These are phyloP conservation scores for Fragosphaeria purpurea DNA, from an alignment of 2,329 filamentous ascomycete species.

Conservation along the genomic window DNA sequence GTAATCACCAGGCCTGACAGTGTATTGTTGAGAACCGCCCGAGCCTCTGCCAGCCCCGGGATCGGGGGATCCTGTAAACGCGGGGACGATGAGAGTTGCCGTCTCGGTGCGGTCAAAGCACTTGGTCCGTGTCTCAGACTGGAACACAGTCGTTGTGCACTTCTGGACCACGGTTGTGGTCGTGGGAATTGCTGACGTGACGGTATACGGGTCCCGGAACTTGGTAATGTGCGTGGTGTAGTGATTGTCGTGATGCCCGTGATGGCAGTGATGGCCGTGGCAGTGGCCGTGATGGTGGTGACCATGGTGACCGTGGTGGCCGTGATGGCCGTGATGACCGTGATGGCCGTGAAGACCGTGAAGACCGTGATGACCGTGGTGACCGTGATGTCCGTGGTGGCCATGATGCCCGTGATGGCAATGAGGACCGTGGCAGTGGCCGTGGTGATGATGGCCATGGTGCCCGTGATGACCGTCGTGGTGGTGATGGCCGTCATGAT, in stretches of 20 bases:
- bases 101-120: neutral
- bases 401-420: neutral
- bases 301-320: too few species aligned
- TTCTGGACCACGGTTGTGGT: neutral
- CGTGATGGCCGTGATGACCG: too few species aligned
- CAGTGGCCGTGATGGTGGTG: too few species aligned
- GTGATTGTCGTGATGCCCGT: neutral
- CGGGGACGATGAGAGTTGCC: neutral
- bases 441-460: neutral
- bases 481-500: neutral
- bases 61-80: neutral
- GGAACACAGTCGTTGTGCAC: neutral
- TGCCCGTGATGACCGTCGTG: neutral
- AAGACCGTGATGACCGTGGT: too few species aligned
- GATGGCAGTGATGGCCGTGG: neutral
- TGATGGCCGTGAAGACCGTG: too few species aligned
- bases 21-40: neutral
- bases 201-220: slow-evolving; percentile 2
- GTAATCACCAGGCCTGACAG: slow-evolving; percentile 1
- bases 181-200: neutral
- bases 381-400: too few species aligned
- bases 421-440: too few species aligned
- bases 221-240: neutral
- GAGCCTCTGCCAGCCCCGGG: neutral
- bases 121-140: neutral